These are phyloP conservation scores for Neospermospora avenae DNA, from an alignment of 2,329 filamentous ascomycete species.

Conservation along the genomic window DNA sequence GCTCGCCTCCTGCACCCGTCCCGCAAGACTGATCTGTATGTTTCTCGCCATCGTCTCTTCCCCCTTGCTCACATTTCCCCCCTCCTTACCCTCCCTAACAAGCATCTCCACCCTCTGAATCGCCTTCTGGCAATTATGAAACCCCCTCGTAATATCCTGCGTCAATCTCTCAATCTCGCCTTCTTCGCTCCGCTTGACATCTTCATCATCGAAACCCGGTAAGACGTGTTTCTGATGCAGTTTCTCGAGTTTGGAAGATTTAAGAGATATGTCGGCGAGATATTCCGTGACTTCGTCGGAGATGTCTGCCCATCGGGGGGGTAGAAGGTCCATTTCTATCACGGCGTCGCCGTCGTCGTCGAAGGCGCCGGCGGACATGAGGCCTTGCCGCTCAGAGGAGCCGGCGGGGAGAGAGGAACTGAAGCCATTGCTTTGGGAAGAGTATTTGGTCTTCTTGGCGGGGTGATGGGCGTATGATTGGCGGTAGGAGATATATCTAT, in stretches of 20 bases:
- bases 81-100: slow-evolving; percentile 74
- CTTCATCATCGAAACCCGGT: slow-evolving; percentile 94
- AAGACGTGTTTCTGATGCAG: slow-evolving; percentile 96
- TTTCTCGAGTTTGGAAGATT: slow-evolving; percentile 82
- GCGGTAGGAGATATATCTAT: slow-evolving; percentile 95
- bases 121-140: slow-evolving; percentile 84
- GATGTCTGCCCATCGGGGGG: slow-evolving; percentile 92
- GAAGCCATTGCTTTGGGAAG: slow-evolving; percentile 50
- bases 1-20: slow-evolving; percentile 87
- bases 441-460: slow-evolving; percentile 74
- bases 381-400: slow-evolving; percentile 66
- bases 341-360: slow-evolving; percentile 87
- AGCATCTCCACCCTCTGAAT: slow-evolving; percentile 87
- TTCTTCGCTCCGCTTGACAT: slow-evolving; percentile 82
- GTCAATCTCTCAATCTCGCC: slow-evolving; percentile 86
- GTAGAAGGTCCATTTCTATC: slow-evolving; percentile 97
- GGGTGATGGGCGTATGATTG: slow-evolving; percentile 98
- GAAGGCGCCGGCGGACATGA: slow-evolving; percentile 77
- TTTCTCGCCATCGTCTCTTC: slow-evolving; percentile 97
- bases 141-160: slow-evolving; percentile 81
- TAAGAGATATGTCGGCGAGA: slow-evolving; percentile 74
- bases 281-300: slow-evolving; percentile 89
- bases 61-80: slow-evolving; percentile 69
- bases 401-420: slow-evolving; percentile 56
- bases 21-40: slow-evolving; percentile 86